Base-by-base conservation (phyloP, 768 basidiomycete species). In the Candolleomyces eurysporus region DNA sequence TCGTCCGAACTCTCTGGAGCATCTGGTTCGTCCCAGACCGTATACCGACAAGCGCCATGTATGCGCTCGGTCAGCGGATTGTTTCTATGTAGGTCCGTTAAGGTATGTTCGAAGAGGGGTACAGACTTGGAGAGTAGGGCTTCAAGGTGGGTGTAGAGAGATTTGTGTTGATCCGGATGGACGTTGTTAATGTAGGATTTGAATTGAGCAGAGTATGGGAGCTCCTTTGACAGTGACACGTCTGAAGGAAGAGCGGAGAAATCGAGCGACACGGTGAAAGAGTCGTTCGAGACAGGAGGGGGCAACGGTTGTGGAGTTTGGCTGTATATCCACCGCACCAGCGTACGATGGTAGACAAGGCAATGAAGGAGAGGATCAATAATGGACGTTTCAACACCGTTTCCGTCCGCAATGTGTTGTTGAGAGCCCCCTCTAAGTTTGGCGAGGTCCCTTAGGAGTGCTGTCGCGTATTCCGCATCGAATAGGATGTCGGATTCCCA, bases 171-270 rank as follows among this genome's bases (percentile, higher is more conserved):
- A 4, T 66, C 63, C 6, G 77, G 79, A 61, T 83, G 69, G 21
- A 86, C 68, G 60, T 83, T 82, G 67, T 84, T 84, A 73, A 86
- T 84, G 68, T 85, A 85, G 3, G 82, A 81, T 9, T 71, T 62
- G 56, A 82, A 77, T 60, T 68, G 69, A 17, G 69, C 68, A 17
- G 45, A 17, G 2, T 69, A 68, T 14, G 73, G 72, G 11, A 36
- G 36, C 11, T 71, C 56, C 8, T 67, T 48, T 11, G 77, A 75
- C 13, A 83, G 67, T 45, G 62, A 68, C n/a, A 81, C 74, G 39
- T 78, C 73, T 6, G 82, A 75, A 16, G 83, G 83, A n/a, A 85
- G 71, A 43, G 76, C 69, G 6, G 79, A 70, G 62, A 77, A 80
- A 7, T 68, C 49, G 2, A 69, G 59, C 14, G 78, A 83, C n/a